These are phyloP conservation scores for Neopestalotiopsis sp. DNA, from an alignment of 2,329 filamentous ascomycete genomes.

Conservation along the genomic window DNA sequence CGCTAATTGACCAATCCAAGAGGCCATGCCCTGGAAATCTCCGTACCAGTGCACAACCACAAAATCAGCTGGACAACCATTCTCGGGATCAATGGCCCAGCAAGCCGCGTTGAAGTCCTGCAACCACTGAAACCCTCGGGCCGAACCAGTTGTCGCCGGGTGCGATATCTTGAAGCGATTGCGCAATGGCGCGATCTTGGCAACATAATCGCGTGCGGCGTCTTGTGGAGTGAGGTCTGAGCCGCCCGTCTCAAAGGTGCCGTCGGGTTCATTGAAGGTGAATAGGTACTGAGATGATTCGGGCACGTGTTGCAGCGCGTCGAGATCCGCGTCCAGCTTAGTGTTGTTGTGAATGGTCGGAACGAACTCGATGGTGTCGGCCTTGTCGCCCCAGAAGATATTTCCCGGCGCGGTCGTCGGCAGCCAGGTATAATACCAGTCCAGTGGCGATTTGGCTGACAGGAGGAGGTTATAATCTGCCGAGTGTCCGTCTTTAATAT, in stretches of 20 bases:
- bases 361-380: constrained; percentile 39
- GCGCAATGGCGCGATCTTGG: constrained; percentile 42
- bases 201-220: constrained; percentile 44
- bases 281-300: constrained; percentile 44
- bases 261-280: constrained; percentile 49
- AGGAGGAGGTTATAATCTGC: constrained; percentile 41
- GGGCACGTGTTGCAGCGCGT: constrained; percentile 35
- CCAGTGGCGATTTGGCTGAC: constrained; percentile 42
- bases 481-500: constrained; percentile 27
- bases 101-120: constrained; percentile 46
- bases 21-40: constrained; percentile 39
- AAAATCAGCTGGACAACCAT: constrained; percentile 47
- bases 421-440: constrained; percentile 50
- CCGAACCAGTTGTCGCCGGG: constrained; percentile 46
- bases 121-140: constrained; percentile 45
- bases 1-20: constrained; percentile 38
- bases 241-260: constrained; percentile 43
- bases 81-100: constrained; percentile 40
- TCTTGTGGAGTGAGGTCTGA: constrained; percentile 44
- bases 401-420: constrained; percentile 27
- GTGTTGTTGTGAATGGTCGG: constrained; percentile 45
- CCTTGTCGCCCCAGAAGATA: constrained; percentile 20
- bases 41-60: constrained; percentile 50
- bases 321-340: constrained; percentile 30
- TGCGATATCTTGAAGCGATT: constrained; percentile 45